A percentile compares a stretch with the other conserved stretches of the same genome.
These are phyloP conservation scores for Pseudogymnoascus sp. DNA, from an alignment of 2,329 filamentous ascomycete species.

Conservation along the genomic window DNA sequence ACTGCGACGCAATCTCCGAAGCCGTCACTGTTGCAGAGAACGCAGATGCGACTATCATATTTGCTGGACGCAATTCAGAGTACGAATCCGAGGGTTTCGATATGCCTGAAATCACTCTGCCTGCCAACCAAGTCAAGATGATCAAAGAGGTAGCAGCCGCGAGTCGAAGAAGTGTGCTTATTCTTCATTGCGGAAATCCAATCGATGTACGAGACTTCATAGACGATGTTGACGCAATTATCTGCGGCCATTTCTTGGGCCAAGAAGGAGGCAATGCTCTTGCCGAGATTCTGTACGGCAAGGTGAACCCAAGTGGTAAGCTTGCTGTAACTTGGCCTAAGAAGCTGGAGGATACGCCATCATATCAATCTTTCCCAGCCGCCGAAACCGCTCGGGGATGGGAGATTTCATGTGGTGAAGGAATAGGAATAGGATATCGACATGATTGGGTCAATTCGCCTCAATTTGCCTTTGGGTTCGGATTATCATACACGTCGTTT, in stretches of 20 bases:
- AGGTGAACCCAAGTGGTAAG: slow-evolving; percentile 51
- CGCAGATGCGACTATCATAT: slow-evolving; percentile 15
- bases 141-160: slow-evolving; percentile 16
- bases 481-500: slow-evolving; percentile 10
- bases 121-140: slow-evolving; percentile 14
- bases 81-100: slow-evolving; percentile 10
- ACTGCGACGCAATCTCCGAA: slow-evolving; percentile 11
- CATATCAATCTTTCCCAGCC: not conserved
- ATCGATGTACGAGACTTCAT: slow-evolving; percentile 13
- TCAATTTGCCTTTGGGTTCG: slow-evolving; percentile 4
- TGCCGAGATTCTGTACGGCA: slow-evolving; percentile 66
- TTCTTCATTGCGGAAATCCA: slow-evolving; percentile 17
- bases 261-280: slow-evolving; percentile 61
- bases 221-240: slow-evolving; percentile 49
- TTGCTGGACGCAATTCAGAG: slow-evolving; percentile 15
- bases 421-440: not conserved
- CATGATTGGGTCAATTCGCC: not conserved
- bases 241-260: slow-evolving; percentile 49
- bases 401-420: not conserved
- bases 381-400: not conserved
- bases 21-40: slow-evolving; percentile 12
- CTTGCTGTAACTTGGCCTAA: slow-evolving; percentile 46
- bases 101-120: slow-evolving; percentile 9
- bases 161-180: slow-evolving; percentile 13
- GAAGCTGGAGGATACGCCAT: slow-evolving; percentile 20